phyloP scores from a whole-genome alignment of 768 basidiomycete species.

The Boletellus sp. region DNA sequence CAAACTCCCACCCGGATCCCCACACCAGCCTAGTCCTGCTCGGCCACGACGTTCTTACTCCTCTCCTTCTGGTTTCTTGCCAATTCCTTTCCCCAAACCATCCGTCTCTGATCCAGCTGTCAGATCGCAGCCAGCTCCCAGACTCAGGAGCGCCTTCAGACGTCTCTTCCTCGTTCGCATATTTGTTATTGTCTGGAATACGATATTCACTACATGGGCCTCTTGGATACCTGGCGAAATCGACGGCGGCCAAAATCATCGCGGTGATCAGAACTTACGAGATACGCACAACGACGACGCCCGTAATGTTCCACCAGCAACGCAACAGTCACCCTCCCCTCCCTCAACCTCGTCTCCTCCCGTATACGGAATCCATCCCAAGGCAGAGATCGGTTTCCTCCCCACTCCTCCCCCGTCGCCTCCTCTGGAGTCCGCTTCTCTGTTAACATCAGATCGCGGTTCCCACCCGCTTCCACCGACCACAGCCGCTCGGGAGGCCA shows the following conservation, averaged over 20 bases:
- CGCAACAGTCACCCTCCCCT: constrained; percentile 16
- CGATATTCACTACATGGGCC: constrained; percentile 60
- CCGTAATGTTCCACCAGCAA: constrained; percentile 18
- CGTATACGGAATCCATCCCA: constrained; percentile 7
- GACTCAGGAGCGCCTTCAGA: constrained; percentile 42
- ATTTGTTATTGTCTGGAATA: constrained; percentile 66
- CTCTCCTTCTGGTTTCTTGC: constrained; percentile 51
- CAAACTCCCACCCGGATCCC: constrained; percentile 40
- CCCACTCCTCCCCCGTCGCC: constrained; percentile 28
- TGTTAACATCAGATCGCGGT: constrained; percentile 8
- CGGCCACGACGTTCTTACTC: constrained; percentile 59
- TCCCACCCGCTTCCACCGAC: constrained; percentile 17
- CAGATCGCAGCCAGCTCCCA: constrained; percentile 37
- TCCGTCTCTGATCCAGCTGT: constrained; percentile 29
- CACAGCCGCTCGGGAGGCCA: constrained; percentile 40
- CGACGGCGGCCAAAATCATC: constrained; percentile 13
- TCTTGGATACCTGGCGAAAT: constrained; percentile 34
- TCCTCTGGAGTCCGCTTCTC: constrained; percentile 7
- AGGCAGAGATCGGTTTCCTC: constrained; percentile 14
- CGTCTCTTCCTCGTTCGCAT: constrained; percentile 71
- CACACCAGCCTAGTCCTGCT: constrained; percentile 19
- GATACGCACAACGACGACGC: constrained; percentile 12
- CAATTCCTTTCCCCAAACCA: constrained; percentile 34
- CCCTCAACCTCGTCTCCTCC: constrained; percentile 15
- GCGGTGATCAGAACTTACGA: constrained; percentile 3